Conservation (phyloP, 78 protist species). For the Speleostelium caveatum region DNA sequence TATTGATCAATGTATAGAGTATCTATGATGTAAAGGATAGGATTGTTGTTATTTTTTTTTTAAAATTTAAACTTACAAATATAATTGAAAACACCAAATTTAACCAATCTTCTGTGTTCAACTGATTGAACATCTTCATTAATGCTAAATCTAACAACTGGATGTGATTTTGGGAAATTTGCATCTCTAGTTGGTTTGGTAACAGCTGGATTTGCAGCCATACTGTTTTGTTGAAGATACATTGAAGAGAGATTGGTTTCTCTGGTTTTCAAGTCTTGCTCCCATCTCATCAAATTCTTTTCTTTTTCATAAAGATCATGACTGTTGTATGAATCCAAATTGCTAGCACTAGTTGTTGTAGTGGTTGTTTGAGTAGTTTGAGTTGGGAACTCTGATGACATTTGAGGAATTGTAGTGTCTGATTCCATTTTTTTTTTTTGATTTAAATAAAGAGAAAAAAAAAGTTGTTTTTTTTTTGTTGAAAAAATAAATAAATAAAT, state of each 20-base stretch:
- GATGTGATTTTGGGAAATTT: conserved; percentile 28
- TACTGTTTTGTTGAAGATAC: neutral
- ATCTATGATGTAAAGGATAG: no score
- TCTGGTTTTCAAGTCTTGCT: conserved; percentile 31
- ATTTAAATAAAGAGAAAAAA: neutral
- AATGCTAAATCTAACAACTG: conserved; percentile 8
- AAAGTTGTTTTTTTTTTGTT: no score
- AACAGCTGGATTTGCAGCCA: neutral
- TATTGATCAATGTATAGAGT: no score
- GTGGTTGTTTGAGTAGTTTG: neutral
- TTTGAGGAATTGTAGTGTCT: conserved; percentile 5
- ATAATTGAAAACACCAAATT: conserved; percentile 13
- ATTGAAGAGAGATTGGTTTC: neutral
- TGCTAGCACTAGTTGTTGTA: neutral
- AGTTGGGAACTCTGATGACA: conserved; percentile 22
- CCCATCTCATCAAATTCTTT: conserved; percentile 30
- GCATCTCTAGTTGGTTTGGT: conserved; percentile 10
- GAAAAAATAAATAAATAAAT: neutral
- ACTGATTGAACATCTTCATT: conserved; percentile 27
- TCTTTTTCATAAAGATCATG: conserved; percentile 27
- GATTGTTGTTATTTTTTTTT: neutral
- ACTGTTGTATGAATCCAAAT: neutral
- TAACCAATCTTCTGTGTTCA: conserved; percentile 6
- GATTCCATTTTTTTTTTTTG: neutral
- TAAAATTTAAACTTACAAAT: neutral